Evolutionary conservation across 225 moss, liverwort and hornwort genomes (phyloP).

Genomic region (Pseudisothecium myosuroides): DNA sequence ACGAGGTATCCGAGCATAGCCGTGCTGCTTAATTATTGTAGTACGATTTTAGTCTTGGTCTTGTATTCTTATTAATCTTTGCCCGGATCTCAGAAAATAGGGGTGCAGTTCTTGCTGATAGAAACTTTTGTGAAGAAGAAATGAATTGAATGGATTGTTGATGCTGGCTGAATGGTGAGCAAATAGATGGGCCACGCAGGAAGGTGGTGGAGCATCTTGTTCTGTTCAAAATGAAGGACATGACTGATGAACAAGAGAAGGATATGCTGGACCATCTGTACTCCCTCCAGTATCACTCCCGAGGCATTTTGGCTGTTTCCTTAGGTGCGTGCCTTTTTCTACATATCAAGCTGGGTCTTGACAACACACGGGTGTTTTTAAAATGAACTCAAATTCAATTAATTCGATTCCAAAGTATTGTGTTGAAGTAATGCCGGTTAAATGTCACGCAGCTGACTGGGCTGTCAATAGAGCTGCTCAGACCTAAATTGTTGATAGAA

Average conservation of each 20-base stretch:
- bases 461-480: neutral
- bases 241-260: conserved; percentile 85
- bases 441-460: neutral
- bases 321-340: neutral
- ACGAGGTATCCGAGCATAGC: conserved; percentile 39
- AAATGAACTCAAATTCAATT: neutral
- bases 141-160: conserved; percentile 5
- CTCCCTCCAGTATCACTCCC: conserved; percentile 70
- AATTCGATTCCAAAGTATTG: neutral
- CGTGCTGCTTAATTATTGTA: neutral
- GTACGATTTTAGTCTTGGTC: neutral
- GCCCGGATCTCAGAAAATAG: neutral
- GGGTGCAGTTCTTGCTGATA: neutral
- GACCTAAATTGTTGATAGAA: neutral
- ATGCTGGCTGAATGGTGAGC: conserved; percentile 38
- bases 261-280: conserved; percentile 90
- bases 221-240: conserved; percentile 66
- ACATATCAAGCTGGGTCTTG: neutral
- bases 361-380: neutral
- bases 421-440: neutral
- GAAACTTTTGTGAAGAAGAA: neutral
- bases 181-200: conserved; percentile 56
- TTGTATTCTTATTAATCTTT: neutral
- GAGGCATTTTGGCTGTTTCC: conserved; percentile 54
- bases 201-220: conserved; percentile 86